Conservation (phyloP, 345 rosid genomes). For the Ceriops tagal region DNA sequence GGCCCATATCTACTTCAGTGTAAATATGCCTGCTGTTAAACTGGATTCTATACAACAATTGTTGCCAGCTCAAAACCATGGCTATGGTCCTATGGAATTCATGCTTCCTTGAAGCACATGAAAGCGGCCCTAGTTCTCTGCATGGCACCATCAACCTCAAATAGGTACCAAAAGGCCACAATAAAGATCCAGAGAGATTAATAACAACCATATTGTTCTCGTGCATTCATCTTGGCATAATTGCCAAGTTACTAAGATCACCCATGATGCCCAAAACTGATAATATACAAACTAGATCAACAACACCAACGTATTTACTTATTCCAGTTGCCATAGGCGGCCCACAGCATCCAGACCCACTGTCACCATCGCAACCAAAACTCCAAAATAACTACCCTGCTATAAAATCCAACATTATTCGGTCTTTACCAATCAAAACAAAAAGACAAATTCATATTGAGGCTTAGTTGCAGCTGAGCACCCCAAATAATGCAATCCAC, state of each 20-base stretch:
- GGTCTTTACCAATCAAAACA: no score
- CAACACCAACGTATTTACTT: neutral
- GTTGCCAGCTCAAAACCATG: neutral
- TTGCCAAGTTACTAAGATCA: neutral
- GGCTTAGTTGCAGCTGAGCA: no score
- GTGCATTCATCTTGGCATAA: neutral
- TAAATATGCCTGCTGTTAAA: no score
- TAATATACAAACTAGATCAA: neutral
- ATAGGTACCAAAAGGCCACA: neutral
- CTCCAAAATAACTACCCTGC: neutral
- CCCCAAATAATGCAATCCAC: no score
- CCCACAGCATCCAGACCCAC: neutral
- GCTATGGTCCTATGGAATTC: no score
- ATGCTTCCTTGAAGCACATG: neutral
- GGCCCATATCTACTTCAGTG: no score
- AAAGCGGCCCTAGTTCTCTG: neutral
- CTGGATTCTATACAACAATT: no score
- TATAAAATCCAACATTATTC: no score
- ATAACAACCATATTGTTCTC: neutral
- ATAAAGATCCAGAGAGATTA: neutral
- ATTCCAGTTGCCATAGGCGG: no score
- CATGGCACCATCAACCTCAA: neutral
- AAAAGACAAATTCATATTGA: no score
- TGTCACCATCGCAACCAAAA: neutral
- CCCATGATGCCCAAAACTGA: neutral